phyloP scores from a whole-genome alignment of 2,329 filamentous ascomycete genomes.

The Magnaporthiopsis incrustans region DNA sequence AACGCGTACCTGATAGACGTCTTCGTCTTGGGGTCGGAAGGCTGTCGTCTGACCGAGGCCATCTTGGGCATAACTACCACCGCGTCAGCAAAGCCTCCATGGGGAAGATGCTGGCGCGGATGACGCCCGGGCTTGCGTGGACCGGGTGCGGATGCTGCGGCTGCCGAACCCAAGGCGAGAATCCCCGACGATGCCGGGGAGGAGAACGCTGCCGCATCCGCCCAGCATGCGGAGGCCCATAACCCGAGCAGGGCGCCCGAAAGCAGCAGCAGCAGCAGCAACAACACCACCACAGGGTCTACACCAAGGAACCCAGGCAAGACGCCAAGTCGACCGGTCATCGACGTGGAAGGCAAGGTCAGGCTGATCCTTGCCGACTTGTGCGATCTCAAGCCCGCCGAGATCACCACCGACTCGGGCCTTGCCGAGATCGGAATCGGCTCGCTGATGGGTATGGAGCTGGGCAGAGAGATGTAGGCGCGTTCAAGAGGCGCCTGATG shows the following conservation, averaged over 20 bases:
- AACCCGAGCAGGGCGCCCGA: no score
- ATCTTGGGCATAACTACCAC: conserved; percentile 25
- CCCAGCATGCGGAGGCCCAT: no score
- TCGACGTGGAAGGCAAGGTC: conserved; percentile 7
- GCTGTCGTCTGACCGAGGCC: conserved; percentile 21
- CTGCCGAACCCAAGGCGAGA: no score
- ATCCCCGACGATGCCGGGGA: no score
- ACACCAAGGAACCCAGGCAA: no score
- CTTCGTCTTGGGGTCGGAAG: conserved; percentile 24
- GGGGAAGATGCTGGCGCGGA: conserved; percentile 20
- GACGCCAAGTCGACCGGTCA: no score
- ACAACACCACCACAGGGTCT: no score
- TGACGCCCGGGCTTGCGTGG: conserved; percentile 10
- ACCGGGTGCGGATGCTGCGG: no score
- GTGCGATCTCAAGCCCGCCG: conserved; percentile 26
- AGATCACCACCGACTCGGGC: conserved; percentile 26
- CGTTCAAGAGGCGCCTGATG: conserved; percentile 20
- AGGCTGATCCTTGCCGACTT: conserved; percentile 18
- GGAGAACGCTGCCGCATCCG: no score
- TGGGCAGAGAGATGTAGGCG: conserved; percentile 31
- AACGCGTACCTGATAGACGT: conserved; percentile 23
- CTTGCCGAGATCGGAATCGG: conserved; percentile 40
- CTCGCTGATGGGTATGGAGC: conserved; percentile 41
- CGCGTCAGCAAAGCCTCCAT: conserved; percentile 21
- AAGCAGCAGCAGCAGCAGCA: no score